These are phyloP conservation scores for Kodamaea leandrae DNA, from an alignment of 805 yeast species.

Conservation along the genomic window DNA sequence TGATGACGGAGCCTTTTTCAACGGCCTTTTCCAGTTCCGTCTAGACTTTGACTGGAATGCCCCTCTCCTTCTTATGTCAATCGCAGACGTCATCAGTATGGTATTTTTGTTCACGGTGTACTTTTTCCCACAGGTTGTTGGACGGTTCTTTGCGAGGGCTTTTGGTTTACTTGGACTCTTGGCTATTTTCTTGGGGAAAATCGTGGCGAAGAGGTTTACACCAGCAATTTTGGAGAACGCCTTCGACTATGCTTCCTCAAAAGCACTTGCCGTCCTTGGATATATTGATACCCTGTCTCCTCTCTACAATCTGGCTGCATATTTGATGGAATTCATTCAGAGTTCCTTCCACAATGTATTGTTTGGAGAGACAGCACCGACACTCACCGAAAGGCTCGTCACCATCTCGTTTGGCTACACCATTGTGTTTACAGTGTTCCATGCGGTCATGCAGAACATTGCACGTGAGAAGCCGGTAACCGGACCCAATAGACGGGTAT, in stretches of 20 bases:
- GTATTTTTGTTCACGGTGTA: constrained; percentile 43
- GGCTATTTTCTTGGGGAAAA: too few species aligned
- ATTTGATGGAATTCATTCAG: background rate
- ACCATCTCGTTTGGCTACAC: constrained; percentile 36
- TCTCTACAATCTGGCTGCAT: too few species aligned
- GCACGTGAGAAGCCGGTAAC: constrained; percentile 43
- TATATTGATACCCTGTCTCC: too few species aligned
- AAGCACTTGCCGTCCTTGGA: too few species aligned
- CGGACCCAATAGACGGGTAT: constrained; percentile 51
- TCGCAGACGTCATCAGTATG: constrained; percentile 32
- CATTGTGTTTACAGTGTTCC: constrained; percentile 22
- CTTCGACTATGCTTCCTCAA: too few species aligned
- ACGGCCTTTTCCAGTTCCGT: constrained; percentile 28
- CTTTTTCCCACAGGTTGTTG: constrained; percentile 48
- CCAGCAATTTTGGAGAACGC: too few species aligned
- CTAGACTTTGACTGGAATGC: constrained; percentile 28
- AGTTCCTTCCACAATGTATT: background rate
- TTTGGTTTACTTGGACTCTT: constrained; percentile 2
- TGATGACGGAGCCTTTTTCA: constrained; percentile 1
- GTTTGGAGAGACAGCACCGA: background rate
- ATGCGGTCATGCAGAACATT: constrained; percentile 30
- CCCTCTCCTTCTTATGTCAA: constrained; percentile 25
- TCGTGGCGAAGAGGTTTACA: too few species aligned
- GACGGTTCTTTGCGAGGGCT: constrained; percentile 22
- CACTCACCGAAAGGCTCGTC: constrained; percentile 34